Conservation (phyloP, 768 basidiomycete species). For the Psilocybe subaeruginosa region DNA sequence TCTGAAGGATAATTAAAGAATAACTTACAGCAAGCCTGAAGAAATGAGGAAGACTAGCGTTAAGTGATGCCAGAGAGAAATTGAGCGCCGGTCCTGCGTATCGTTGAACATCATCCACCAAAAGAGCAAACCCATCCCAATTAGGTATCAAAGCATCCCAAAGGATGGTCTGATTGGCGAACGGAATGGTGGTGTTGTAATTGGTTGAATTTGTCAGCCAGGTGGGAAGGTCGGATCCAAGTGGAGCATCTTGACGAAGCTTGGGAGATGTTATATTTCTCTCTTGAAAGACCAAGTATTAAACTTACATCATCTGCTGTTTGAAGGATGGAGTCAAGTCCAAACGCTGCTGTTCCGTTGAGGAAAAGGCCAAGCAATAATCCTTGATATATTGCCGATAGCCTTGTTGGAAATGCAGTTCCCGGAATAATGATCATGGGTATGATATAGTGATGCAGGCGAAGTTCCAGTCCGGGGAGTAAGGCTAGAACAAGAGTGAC, state of each 20-base stretch:
- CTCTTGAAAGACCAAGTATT: neutral
- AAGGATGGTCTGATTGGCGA: constrained; percentile 54
- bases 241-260: constrained; percentile 73
- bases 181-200: constrained; percentile 57
- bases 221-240: constrained; percentile 68
- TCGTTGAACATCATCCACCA: constrained; percentile 87
- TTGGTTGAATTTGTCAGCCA: constrained; percentile 79
- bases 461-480: constrained; percentile 68
- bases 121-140: constrained; percentile 79
- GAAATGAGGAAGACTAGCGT: constrained; percentile 68
- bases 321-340: constrained; percentile 79
- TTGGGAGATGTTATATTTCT: constrained; percentile 28
- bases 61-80: constrained; percentile 67
- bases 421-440: constrained; percentile 76
- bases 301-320: constrained; percentile 66
- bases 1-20: constrained; percentile 1
- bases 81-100: constrained; percentile 73
- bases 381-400: constrained; percentile 80
- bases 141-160: constrained; percentile 57
- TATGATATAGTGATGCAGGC: constrained; percentile 84
- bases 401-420: constrained; percentile 80
- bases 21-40: constrained; percentile 75
- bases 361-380: constrained; percentile 83
- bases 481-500: constrained; percentile 66
- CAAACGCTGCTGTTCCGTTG: constrained; percentile 80